Evolutionary conservation across 1,139 yeast species (phyloP), one percentile per base, ranked within the genome.

Genomic region (Saccharomyces hybrid): DNA sequence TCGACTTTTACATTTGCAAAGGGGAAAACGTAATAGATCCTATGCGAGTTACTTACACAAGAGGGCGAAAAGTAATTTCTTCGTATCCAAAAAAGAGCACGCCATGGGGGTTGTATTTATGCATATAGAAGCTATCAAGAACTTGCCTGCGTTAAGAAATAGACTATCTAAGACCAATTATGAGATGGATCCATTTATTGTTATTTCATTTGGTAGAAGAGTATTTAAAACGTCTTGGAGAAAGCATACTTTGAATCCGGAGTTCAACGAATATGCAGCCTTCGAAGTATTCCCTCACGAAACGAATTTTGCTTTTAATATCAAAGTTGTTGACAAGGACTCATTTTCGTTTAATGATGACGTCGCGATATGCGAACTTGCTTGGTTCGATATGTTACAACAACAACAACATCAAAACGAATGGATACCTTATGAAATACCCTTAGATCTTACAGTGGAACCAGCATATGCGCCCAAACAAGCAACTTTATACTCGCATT

Each of bases 111-210:
- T 91, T 11, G 72, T 86, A 6, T 88, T 86, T 63, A 68, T 91
- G 51, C 96, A 91, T 60, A 81, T 91, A 26, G 79, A 83, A 2
- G 80, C 86, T 1, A 89, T 91, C 26, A 75, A 80, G 1, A 90
- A 82, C 54, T 71, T 88, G 47, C 96, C 96, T 1, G 86, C 89
- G 0, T 74, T 82, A 49, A 77, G 74, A 55, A 83, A 80, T 61
- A 73, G 81, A 38, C 77, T 85, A 1, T 76, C 91, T 23, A 81
- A 90, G 23, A 84, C 93, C 0, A 56, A 52, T 14, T 91, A 86
- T 65, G 97, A 90, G 68, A 88, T 93, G 95, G 99, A 93, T 66
- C 98, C 99, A 0, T 93, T 91, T 72, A 95, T 91, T 5, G 93
- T 91, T 14, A 84, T 88, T 0, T 84, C 97, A 0, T 89, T 91